These are phyloP conservation scores for Crithidia acanthocephali DNA, from an alignment of 208 protist genomes.

Conservation along the genomic window DNA sequence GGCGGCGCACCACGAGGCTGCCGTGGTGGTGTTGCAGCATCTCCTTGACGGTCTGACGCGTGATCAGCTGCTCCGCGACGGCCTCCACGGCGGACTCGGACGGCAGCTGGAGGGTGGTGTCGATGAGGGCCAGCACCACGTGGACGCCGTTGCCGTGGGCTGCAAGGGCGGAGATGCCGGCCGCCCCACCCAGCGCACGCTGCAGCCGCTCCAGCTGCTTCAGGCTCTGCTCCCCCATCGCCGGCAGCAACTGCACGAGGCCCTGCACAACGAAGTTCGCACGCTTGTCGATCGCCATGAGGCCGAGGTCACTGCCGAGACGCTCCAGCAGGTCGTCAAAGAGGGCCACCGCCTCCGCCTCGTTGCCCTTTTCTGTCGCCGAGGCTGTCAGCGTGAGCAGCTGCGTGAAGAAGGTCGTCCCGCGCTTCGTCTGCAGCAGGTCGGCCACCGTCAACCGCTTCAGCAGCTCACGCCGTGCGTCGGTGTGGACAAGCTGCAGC, in stretches of 20 bases:
- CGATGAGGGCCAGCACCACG: constrained; percentile 64
- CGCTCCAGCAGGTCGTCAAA: constrained; percentile 50
- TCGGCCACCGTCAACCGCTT: constrained; percentile 42
- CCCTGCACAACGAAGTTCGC: constrained; percentile 89
- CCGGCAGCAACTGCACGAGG: constrained; percentile 56
- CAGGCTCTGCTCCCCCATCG: constrained; percentile 32
- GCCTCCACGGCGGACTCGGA: constrained; percentile 49
- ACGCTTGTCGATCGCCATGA: constrained; percentile 67
- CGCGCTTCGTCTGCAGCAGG: constrained; percentile 73
- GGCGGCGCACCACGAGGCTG: constrained; percentile 76
- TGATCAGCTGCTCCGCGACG: constrained; percentile 55
- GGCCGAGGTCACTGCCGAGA: constrained; percentile 47
- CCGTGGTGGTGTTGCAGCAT: constrained; percentile 63
- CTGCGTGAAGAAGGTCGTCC: constrained; percentile 66
- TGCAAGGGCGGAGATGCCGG: constrained; percentile 45
- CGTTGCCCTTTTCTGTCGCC: neutral
- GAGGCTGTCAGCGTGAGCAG: constrained; percentile 40
- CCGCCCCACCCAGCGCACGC: constrained; percentile 47
- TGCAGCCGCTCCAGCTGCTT: constrained; percentile 49
- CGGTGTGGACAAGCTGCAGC: constrained; percentile 48
- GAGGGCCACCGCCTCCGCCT: constrained; percentile 38
- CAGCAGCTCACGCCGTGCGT: constrained; percentile 50
- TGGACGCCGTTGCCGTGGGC: constrained; percentile 74
- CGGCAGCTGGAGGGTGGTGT: constrained; percentile 44
- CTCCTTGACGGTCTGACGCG: constrained; percentile 50